Evolutionary conservation across 345 rosid species (phyloP), one percentile per base, ranked within the genome.

Genomic region (Dipteronia dyeriana): DNA sequence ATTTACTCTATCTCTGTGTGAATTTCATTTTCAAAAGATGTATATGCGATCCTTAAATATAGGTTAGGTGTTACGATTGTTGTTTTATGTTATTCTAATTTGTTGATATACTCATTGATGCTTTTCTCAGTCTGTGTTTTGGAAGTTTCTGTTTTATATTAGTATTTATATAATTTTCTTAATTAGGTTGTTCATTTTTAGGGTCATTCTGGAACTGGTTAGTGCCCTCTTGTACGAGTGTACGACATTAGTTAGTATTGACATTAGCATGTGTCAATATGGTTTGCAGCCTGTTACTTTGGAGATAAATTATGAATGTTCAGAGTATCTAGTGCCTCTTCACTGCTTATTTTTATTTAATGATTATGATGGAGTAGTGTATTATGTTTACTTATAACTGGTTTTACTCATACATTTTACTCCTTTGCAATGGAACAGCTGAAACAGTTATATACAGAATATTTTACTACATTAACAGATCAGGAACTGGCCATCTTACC

Each of bases 401-500:
- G 25, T 43, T 13, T 64, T 17, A 63, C 70, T 64, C 31, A 29
- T 26, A 65, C 41, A 71, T 66, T 79, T 83, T 76, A 80, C 43
- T 60, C 12, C 13, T 66, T 53, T 80, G 76, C 75, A 14, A 22
- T 76, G 86, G 76, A 63, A 77, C 97, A 96, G 99, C 98, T 89
- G 97, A 96, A 88, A 96, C 99, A 81, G 99, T 96, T 63, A 90
- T 94, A 84, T 96, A 91, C 85, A 86, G 99, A 88, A 96, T 96
- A 84, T 94, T 89, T 85, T 96, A 90, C 95, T 90, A 90, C 90
- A 86, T 92, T 80, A 96, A 92, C 87, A 90, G 97, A 87, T 80
- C 92, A 56, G 95, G 94, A 72, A 90, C 89, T 89, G 98, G 99
- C 47, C 93, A 74, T 79, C 90, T 94, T 71, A 88, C 94, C 74